These are phyloP conservation scores for Boletus semigastroideus DNA, from an alignment of 1,284 basidiomycete species.

Conservation along the genomic window DNA sequence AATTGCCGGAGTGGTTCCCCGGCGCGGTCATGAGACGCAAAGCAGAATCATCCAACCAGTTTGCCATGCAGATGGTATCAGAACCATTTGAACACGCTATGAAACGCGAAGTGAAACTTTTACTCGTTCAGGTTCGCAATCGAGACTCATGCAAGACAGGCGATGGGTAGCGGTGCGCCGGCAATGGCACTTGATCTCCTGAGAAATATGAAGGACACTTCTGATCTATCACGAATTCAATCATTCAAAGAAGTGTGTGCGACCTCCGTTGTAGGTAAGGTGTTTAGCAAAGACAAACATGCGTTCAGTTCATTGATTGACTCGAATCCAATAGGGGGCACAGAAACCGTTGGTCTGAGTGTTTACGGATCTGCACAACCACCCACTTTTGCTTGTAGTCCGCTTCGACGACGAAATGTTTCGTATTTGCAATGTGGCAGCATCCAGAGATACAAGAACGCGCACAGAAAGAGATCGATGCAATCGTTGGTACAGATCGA, in stretches of 20 bases:
- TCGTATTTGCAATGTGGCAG: slow-evolving; percentile 50
- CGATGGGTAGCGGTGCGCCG: slow-evolving; percentile 3
- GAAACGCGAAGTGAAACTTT: slow-evolving; percentile 14
- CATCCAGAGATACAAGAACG: slow-evolving; percentile 43
- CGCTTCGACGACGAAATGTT: slow-evolving; percentile 42
- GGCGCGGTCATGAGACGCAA: slow-evolving; percentile 15
- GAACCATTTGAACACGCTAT: slow-evolving; percentile 21
- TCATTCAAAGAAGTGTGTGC: slow-evolving; percentile 19
- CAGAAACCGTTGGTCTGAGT: slow-evolving; percentile 19
- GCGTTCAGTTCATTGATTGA: not conserved
- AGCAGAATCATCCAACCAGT: slow-evolving; percentile 15
- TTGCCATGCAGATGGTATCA: slow-evolving; percentile 16
- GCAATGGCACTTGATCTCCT: slow-evolving; percentile 21
- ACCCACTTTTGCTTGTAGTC: slow-evolving; percentile 32
- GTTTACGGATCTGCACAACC: not conserved
- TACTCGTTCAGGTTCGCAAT: not conserved
- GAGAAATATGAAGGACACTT: not conserved
- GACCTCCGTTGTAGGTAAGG: slow-evolving; percentile 27
- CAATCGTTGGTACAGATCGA: slow-evolving; percentile 36
- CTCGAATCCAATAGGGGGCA: slow-evolving; percentile 15
- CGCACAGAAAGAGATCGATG: slow-evolving; percentile 46
- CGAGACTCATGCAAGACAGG: slow-evolving; percentile 9
- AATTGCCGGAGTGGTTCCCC: slow-evolving; percentile 29
- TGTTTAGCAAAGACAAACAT: not conserved
- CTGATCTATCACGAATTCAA: slow-evolving; percentile 7